Evolutionary conservation across 2,329 filamentous ascomycete genomes (phyloP).

Genomic region (Cladosporium oxysporum): DNA sequence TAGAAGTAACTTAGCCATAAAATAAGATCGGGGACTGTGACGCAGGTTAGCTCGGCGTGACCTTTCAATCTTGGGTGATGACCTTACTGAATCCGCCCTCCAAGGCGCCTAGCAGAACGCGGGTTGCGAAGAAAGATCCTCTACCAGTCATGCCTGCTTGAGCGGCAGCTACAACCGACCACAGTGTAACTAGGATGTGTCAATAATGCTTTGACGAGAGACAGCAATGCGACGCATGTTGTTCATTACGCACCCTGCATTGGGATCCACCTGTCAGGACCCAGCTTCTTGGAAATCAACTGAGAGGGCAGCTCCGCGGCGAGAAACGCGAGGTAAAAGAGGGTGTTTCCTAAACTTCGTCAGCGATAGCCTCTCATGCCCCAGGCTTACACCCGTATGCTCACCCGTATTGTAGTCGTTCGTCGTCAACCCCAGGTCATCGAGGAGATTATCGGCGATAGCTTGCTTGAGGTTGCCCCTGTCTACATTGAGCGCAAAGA

Average conservation of each 20-base stretch:
- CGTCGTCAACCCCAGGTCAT: constrained; percentile 31
- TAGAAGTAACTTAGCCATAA: constrained; percentile 76
- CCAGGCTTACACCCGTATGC: not conserved
- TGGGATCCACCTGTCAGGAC: constrained; percentile 49
- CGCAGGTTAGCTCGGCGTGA: not conserved
- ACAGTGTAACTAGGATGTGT: constrained; percentile 39
- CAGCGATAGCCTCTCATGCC: not conserved
- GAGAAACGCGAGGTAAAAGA: constrained; percentile 33
- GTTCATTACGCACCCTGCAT: constrained; percentile 31
- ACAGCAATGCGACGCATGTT: not conserved
- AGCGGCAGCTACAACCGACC: constrained; percentile 45
- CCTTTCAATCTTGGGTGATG: not conserved
- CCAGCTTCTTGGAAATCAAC: constrained; percentile 49
- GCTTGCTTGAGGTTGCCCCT: constrained; percentile 35
- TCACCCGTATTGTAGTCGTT: constrained; percentile 36
- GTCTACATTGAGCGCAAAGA: constrained; percentile 32
- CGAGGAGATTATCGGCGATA: constrained; percentile 34
- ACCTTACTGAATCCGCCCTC: constrained; percentile 43
- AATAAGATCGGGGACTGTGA: constrained; percentile 59
- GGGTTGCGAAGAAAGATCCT: constrained; percentile 41
- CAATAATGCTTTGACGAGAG: not conserved
- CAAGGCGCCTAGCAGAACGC: constrained; percentile 44
- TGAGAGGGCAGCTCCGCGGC: constrained; percentile 49
- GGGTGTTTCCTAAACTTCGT: constrained; percentile 25
- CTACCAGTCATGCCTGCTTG: constrained; percentile 31